Evolutionary conservation across 106 monocot species (phyloP), one percentile per base, ranked within the genome.

Genomic region (Agapanthus africanus): DNA sequence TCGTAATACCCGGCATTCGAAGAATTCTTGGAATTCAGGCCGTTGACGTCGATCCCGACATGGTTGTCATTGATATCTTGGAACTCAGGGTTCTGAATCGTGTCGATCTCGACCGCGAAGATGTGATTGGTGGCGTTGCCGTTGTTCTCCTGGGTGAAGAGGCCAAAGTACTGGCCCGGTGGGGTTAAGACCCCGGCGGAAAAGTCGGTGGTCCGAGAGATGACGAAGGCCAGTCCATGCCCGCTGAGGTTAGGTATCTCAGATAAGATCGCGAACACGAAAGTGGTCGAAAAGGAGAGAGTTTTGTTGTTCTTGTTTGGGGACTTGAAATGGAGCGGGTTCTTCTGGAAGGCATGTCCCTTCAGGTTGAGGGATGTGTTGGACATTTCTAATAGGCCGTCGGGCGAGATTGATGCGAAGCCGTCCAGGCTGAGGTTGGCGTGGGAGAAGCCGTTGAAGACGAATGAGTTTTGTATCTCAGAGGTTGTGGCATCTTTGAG

Each of bases 21-120:
- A 11, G 66, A 59, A 7, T 16, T 13, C 46, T 4, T 40, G 49
- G 81, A 81, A 1, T 2, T 23, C 40, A 81, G 23, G 52, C 77
- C 63, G 56, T 81, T 81, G 63, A 81, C 31, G 41, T 81, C 68
- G 62, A 81, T 77, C n/a, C 81, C 81, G 25, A 77, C 81, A 31
- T 81, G 81, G 41, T 81, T 81, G 72, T 73, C 26, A 32, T 81
- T 63, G 63, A 70, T 73, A 36, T 81, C 81, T 28, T 64, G 0
- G 54, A 73, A 73, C 65, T 77, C 81, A 31, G 62, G 3, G 40
- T 57, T 81, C 1, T 4, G 4, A 16, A 77, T 66, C 14, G 81
- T 81, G 54, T 81, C 81, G 37, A 81, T 62, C 73, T 81, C 81
- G 1, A 81, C 30, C 7, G 73, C 73, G 14, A 77, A 37, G 31